A percentile compares a stretch with the other conserved stretches of the same genome.
phyloP scores from a whole-genome alignment of 140 eudicot genomes.

The Artemisia princeps region DNA sequence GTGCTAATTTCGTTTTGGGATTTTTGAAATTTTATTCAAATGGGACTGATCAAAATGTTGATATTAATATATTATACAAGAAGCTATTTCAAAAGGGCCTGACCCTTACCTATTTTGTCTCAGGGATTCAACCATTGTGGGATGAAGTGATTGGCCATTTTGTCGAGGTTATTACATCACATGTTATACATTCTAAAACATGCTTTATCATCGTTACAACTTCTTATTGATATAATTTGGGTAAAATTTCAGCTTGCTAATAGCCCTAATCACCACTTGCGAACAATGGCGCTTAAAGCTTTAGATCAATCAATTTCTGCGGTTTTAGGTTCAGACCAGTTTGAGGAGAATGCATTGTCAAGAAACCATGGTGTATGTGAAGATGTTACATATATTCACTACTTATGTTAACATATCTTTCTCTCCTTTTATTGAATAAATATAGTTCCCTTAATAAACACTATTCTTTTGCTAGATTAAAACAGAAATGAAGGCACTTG shows the following conservation, averaged over 20 bases:
- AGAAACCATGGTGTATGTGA: constrained; percentile 34
- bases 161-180: constrained; percentile 53
- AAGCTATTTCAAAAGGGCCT: too few species aligned
- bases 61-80: too few species aligned
- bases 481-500: constrained; percentile 61
- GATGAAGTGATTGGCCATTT: constrained; percentile 84
- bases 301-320: constrained; percentile 88
- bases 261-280: constrained; percentile 70
- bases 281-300: constrained; percentile 77
- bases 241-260: constrained; percentile 67
- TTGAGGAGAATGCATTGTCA: constrained; percentile 45
- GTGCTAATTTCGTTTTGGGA: too few species aligned
- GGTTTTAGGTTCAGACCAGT: constrained; percentile 81
- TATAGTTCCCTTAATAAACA: constrained; percentile 9
- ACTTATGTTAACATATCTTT: constrained; percentile 2
- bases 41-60: too few species aligned
- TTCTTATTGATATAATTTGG: constrained; percentile 19
- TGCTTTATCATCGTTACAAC: constrained; percentile 19
- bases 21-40: too few species aligned
- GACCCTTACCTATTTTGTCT: constrained; percentile 21
- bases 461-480: constrained; percentile 34
- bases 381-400: constrained; percentile 27
- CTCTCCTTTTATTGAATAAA: background rate
- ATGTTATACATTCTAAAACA: background rate
- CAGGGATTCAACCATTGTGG: constrained; percentile 97